Evolutionary conservation across 2,329 filamentous ascomycete genomes (phyloP).

Genomic region (Cladophialophora yegresii): DNA sequence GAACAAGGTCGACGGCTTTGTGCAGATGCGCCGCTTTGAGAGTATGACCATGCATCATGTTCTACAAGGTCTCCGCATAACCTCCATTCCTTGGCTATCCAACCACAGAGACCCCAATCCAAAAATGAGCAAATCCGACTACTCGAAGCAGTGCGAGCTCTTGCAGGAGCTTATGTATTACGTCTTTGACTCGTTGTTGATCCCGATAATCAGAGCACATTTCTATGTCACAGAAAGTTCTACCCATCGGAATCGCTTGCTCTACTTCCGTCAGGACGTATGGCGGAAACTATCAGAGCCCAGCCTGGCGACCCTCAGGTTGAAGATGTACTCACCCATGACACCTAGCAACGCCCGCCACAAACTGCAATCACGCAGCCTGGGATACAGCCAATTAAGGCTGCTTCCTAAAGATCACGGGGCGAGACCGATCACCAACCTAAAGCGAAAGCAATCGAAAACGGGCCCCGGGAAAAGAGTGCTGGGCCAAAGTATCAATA

Average conservation of each 20-base stretch:
- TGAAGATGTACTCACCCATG: slow-evolving; percentile 77
- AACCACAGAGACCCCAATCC: slow-evolving; percentile 48
- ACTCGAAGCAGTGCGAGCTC: slow-evolving; percentile 73
- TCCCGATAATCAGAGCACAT: slow-evolving; percentile 80
- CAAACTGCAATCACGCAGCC: slow-evolving; percentile 61
- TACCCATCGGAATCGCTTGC: slow-evolving; percentile 74
- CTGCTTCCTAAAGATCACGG: slow-evolving; percentile 77
- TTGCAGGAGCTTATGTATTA: slow-evolving; percentile 88
- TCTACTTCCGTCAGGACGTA: slow-evolving; percentile 92
- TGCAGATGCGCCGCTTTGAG: slow-evolving; percentile 78
- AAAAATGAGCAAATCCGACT: slow-evolving; percentile 71
- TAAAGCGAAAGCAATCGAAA: slow-evolving; percentile 65
- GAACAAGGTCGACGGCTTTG: slow-evolving; percentile 72
- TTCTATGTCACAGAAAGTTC: slow-evolving; percentile 96
- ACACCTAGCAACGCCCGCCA: slow-evolving; percentile 57
- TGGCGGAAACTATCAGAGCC: slow-evolving; percentile 79
- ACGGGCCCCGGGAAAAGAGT: slow-evolving; percentile 55
- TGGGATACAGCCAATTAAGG: slow-evolving; percentile 78
- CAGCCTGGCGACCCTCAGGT: slow-evolving; percentile 66
- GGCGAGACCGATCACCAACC: slow-evolving; percentile 83
- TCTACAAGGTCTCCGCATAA: slow-evolving; percentile 72
- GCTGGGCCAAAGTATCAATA: slow-evolving; percentile 68
- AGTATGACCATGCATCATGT: slow-evolving; percentile 76
- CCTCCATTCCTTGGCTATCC: slow-evolving; percentile 71
- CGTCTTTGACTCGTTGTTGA: slow-evolving; percentile 84